Evolutionary conservation across 2,329 filamentous ascomycete genomes (phyloP).

Genomic region (Colletotrichum sp.): DNA sequence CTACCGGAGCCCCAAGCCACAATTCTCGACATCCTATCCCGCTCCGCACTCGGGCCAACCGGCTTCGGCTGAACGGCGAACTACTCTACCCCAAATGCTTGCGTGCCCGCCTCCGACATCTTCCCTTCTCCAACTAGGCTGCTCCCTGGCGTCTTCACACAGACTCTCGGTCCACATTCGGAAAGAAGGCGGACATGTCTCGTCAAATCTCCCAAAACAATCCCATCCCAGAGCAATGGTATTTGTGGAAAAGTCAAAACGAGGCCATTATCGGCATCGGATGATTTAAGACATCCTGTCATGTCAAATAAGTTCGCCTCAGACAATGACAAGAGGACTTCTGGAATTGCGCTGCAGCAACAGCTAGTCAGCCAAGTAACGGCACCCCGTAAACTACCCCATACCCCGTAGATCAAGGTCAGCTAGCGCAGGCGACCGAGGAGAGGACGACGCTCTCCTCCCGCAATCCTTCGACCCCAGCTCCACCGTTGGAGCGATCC

Average conservation of each 20-base stretch:
- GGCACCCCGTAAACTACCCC: background rate
- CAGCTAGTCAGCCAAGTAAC: background rate
- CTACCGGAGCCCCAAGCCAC: background rate
- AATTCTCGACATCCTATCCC: background rate
- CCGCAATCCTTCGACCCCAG: background rate
- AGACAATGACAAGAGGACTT: background rate
- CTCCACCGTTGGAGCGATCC: background rate
- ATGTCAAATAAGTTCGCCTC: background rate
- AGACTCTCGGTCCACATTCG: background rate
- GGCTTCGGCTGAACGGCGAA: background rate
- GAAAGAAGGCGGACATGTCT: background rate
- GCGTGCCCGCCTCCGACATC: background rate
- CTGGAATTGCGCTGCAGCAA: background rate
- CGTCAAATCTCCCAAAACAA: background rate
- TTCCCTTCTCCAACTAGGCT: background rate
- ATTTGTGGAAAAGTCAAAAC: background rate
- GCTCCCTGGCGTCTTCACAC: background rate
- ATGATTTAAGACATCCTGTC: background rate
- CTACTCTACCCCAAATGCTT: background rate
- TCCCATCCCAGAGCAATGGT: background rate
- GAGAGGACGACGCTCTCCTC: background rate
- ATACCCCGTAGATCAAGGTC: constrained; percentile 1
- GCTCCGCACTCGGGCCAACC: background rate
- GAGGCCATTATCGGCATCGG: background rate
- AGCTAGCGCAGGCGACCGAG: background rate